A percentile compares a stretch with the other conserved stretches of the same genome.
Evolutionary conservation across 495 filamentous ascomycete species (phyloP).

Genomic region (Alectoria sarmentosa): DNA sequence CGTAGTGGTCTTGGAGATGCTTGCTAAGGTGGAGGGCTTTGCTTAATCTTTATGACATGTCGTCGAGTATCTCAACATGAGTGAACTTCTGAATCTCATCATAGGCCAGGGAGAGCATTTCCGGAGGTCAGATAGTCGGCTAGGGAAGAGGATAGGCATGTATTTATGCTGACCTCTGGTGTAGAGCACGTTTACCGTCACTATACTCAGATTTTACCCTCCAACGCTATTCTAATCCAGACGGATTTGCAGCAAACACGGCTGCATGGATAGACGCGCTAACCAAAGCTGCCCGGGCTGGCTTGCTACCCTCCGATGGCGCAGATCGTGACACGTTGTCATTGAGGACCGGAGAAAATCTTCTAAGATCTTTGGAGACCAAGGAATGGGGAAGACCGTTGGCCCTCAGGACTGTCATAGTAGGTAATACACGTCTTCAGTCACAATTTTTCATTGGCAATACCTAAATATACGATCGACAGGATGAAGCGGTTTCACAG

Average conservation of each 20-base stretch:
- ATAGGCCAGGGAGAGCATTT: conserved; percentile 57
- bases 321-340: conserved; percentile 45
- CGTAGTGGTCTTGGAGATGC: neutral
- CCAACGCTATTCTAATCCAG: conserved; percentile 76
- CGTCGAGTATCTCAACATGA: conserved; percentile 36
- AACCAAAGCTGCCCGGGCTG: conserved; percentile 56
- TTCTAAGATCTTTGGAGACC: conserved; percentile 64
- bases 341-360: conserved; percentile 58
- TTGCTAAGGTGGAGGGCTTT: neutral
- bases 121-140: conserved; percentile 41
- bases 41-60: neutral
- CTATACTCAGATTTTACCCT: conserved; percentile 88
- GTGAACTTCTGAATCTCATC: conserved; percentile 54
- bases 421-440: conserved; percentile 30
- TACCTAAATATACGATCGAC: conserved; percentile 2
- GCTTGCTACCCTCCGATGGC: conserved; percentile 47
- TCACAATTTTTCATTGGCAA: neutral
- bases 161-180: neutral
- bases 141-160: neutral
- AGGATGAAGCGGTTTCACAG: conserved; percentile 62
- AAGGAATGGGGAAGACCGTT: conserved; percentile 77
- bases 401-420: conserved; percentile 72
- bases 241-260: conserved; percentile 82
- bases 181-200: conserved; percentile 75
- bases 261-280: conserved; percentile 76